A percentile compares a stretch with the other conserved stretches of the same genome.
These are phyloP conservation scores for Fusarium tricinctum DNA, from an alignment of 2,329 filamentous ascomycete species.

Conservation along the genomic window DNA sequence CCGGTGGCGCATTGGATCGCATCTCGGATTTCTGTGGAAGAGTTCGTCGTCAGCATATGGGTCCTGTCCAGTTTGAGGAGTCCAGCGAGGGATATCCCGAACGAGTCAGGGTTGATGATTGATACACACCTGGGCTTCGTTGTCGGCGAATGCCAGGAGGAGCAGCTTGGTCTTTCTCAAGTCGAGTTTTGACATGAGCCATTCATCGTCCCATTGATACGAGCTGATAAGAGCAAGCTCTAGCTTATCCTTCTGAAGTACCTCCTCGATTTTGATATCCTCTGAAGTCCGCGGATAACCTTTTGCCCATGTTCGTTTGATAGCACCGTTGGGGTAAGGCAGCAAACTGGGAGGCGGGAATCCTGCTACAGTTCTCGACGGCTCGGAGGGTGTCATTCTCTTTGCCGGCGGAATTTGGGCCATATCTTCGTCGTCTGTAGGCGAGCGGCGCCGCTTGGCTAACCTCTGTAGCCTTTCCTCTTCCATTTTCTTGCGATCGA, in stretches of 20 bases:
- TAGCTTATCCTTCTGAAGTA: conserved; percentile 80
- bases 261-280: conserved; percentile 90
- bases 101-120: conserved; percentile 20
- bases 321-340: conserved; percentile 69
- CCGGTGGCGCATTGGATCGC: conserved; percentile 63
- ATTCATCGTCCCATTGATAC: conserved; percentile 87
- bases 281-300: conserved; percentile 72
- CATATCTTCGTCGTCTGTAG: conserved; percentile 48
- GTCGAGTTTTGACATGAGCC: conserved; percentile 81
- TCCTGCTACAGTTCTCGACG: conserved; percentile 16
- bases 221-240: conserved; percentile 86
- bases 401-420: conserved; percentile 51
- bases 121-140: conserved; percentile 64
- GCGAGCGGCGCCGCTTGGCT: conserved; percentile 64
- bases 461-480: conserved; percentile 81
- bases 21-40: conserved; percentile 61
- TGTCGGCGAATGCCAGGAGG: conserved; percentile 69
- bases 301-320: conserved; percentile 85
- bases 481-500: conserved; percentile 89
- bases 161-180: conserved; percentile 71
- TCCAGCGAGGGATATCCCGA: conserved; percentile 14
- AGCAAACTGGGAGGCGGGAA: conserved; percentile 43
- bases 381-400: conserved; percentile 34
- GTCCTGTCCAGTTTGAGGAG: conserved; percentile 17
- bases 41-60: conserved; percentile 38